Evolutionary conservation across 441 rosid species (phyloP).

Genomic region (Erodium texanum): DNA sequence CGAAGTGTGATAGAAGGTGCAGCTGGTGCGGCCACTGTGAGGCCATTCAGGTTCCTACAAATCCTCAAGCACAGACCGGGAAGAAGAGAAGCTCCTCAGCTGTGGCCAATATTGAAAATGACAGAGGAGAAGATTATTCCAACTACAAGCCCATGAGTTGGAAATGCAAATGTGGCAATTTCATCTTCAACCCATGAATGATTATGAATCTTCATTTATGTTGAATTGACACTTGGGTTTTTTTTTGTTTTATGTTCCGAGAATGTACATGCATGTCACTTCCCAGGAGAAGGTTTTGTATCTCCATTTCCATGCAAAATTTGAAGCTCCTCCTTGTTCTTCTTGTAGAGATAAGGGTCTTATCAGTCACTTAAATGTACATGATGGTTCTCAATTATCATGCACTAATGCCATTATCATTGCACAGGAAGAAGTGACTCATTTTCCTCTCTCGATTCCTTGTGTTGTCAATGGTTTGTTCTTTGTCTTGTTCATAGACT

Average conservation of each 20-base stretch:
- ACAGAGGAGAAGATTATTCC: slow-evolving; percentile 12
- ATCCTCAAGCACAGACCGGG: slow-evolving; percentile 6
- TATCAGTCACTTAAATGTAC: background rate
- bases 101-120: slow-evolving; percentile 2
- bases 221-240: background rate
- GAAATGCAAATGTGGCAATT: slow-evolving; percentile 23
- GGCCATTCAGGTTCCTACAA: slow-evolving; percentile 23
- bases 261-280: slow-evolving; percentile 2
- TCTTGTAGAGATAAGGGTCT: background rate
- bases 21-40: slow-evolving; percentile 18
- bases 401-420: background rate
- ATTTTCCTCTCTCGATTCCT: background rate
- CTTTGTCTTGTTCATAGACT: background rate
- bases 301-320: slow-evolving; percentile 4
- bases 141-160: slow-evolving; percentile 24
- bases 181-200: slow-evolving; percentile 21
- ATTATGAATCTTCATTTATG: background rate
- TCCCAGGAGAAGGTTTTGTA: background rate
- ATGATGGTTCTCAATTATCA: background rate
- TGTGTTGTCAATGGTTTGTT: background rate
- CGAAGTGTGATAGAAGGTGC: slow-evolving; percentile 21
- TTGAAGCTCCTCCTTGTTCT: background rate
- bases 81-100: background rate
- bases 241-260: background rate
- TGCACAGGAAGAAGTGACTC: background rate